These are phyloP conservation scores for Pontederia paniculata DNA, from an alignment of 176 grass and related monocot genomes.

Conservation along the genomic window DNA sequence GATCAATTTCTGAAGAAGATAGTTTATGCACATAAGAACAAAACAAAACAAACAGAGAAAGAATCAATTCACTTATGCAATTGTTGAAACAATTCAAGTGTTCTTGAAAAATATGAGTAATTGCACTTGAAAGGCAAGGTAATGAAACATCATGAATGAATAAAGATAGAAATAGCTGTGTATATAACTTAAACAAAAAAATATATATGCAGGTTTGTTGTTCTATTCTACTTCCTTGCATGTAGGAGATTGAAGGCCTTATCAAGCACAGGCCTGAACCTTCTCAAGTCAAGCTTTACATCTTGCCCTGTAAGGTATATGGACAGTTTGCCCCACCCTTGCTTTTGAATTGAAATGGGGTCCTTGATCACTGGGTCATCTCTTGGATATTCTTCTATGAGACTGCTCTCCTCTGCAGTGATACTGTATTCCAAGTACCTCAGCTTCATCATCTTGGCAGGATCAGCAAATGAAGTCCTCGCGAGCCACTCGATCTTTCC, in stretches of 20 bases:
- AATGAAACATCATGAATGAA: too few relatives aligned
- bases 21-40: too few relatives aligned
- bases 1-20: too few relatives aligned
- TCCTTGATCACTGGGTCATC: slow-evolving; percentile 25
- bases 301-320: slow-evolving; percentile 21
- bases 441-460: slow-evolving; percentile 16
- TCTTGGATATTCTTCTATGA: slow-evolving; percentile 14
- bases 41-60: too few relatives aligned
- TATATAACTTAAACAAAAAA: too few relatives aligned
- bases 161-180: too few relatives aligned
- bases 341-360: slow-evolving; percentile 7
- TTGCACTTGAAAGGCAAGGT: too few relatives aligned
- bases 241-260: slow-evolving; percentile 16
- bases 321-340: slow-evolving; percentile 8
- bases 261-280: slow-evolving; percentile 22
- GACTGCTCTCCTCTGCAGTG: slow-evolving; percentile 23
- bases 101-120: too few relatives aligned
- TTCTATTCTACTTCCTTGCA: too few relatives aligned
- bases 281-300: slow-evolving; percentile 21
- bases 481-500: slow-evolving; percentile 14
- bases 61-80: too few relatives aligned
- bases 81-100: too few relatives aligned
- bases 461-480: slow-evolving; percentile 4
- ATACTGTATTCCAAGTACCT: slow-evolving; percentile 23
- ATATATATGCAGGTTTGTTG: too few relatives aligned